phyloP scores from a whole-genome alignment of 768 basidiomycete genomes.

The Antrodiella citrinella region DNA sequence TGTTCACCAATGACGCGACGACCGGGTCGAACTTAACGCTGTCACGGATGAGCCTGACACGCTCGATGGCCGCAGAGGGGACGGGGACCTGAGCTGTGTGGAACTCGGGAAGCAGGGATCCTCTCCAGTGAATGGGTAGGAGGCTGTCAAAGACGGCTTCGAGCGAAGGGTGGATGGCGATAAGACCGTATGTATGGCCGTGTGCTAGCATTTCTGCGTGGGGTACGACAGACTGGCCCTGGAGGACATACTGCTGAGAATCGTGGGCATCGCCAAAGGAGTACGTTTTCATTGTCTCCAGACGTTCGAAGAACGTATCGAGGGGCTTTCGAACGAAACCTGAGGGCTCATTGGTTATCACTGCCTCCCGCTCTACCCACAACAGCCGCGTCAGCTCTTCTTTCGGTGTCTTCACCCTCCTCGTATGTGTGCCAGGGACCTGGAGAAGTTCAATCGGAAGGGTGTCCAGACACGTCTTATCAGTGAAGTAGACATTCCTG shows the following conservation, averaged over 20 bases:
- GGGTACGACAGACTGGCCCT: slow-evolving; percentile 4
- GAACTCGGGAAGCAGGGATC: slow-evolving; percentile 46
- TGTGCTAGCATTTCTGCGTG: slow-evolving; percentile 23
- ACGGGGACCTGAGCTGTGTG: slow-evolving; percentile 50
- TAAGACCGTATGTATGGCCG: slow-evolving; percentile 37
- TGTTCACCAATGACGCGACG: slow-evolving; percentile 59
- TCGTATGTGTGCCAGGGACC: not conserved
- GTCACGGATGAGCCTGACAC: slow-evolving; percentile 49
- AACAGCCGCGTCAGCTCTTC: not conserved
- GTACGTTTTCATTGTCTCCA: not conserved
- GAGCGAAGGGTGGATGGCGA: slow-evolving; percentile 32
- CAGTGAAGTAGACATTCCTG: not conserved
- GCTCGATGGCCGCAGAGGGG: slow-evolving; percentile 41
- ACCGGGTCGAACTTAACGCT: slow-evolving; percentile 60
- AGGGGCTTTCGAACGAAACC: not conserved
- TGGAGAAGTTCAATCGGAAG: not conserved
- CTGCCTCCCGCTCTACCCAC: slow-evolving; percentile 9
- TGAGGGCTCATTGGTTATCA: not conserved
- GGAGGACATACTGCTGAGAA: slow-evolving; percentile 2
- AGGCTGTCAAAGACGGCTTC: slow-evolving; percentile 29
- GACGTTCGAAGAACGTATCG: not conserved
- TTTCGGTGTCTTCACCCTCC: not conserved
- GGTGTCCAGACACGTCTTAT: not conserved
- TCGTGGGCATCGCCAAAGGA: not conserved
- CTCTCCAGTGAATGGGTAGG: slow-evolving; percentile 68